phyloP scores from a whole-genome alignment of 164 flowering plant species.

The Kingdonia uniflora region DNA sequence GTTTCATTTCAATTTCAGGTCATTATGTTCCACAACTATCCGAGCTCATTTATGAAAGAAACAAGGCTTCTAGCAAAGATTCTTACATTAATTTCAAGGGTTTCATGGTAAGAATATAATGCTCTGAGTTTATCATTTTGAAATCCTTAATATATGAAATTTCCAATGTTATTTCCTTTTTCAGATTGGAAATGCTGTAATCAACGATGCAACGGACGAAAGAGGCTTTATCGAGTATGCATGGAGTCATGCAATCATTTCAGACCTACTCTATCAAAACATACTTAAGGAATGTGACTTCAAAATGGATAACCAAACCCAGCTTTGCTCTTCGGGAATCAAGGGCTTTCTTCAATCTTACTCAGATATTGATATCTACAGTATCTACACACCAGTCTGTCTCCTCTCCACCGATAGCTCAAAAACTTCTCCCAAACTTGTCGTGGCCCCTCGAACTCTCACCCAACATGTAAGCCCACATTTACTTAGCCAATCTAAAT shows the following conservation, averaged over 20 bases:
- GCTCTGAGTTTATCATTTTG: background rate
- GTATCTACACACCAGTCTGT: conserved; percentile 48
- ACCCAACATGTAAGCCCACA: conserved; percentile 21
- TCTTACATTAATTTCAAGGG: conserved; percentile 50
- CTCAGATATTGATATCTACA: conserved; percentile 47
- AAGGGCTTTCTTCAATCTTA: conserved; percentile 27
- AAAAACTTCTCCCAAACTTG: conserved; percentile 10
- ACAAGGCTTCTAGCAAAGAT: conserved; percentile 27
- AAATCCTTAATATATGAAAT: background rate
- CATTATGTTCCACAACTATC: conserved; percentile 70
- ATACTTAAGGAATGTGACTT: conserved; percentile 35
- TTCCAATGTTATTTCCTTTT: background rate
- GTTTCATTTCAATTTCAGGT: conserved; percentile 20
- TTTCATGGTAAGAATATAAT: conserved; percentile 37
- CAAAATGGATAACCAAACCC: conserved; percentile 10
- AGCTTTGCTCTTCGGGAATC: conserved; percentile 10
- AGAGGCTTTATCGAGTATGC: conserved; percentile 46
- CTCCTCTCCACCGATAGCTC: conserved; percentile 1
- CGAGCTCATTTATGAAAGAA: conserved; percentile 38
- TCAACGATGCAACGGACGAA: conserved; percentile 44
- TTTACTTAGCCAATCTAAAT: background rate
- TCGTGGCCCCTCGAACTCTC: conserved; percentile 22
- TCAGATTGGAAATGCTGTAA: conserved; percentile 29
- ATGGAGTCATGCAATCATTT: conserved; percentile 62
- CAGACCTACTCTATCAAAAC: conserved; percentile 33